Percentiles rank a stretch among this genome's conserved stretches.
These are phyloP conservation scores for Penicillium diatomitis DNA, from an alignment of 495 filamentous ascomycete genomes.

Conservation along the genomic window DNA sequence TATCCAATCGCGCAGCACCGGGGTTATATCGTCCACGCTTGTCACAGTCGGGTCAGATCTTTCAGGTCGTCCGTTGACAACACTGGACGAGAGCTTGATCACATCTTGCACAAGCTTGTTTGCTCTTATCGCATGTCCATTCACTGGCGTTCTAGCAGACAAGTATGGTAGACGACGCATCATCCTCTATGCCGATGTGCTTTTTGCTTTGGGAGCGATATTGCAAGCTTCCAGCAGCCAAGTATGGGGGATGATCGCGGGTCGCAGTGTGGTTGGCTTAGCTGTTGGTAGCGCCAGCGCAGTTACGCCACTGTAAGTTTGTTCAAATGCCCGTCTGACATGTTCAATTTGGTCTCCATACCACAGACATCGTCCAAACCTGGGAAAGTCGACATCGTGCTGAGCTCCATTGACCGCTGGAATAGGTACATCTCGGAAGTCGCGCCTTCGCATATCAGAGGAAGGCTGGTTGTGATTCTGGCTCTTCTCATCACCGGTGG, in stretches of 20 bases:
- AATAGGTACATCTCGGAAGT: constrained; percentile 71
- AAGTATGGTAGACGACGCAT: constrained; percentile 62
- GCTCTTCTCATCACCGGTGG: constrained; percentile 76
- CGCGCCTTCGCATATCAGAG: constrained; percentile 64
- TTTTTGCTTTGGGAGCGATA: constrained; percentile 69
- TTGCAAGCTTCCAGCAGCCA: constrained; percentile 55
- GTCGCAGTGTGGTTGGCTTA: constrained; percentile 68
- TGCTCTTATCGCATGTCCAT: constrained; percentile 67
- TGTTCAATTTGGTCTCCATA: background rate
- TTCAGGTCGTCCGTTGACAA: constrained; percentile 55
- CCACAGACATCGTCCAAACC: too few relatives aligned
- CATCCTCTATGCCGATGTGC: constrained; percentile 66
- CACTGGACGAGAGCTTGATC: constrained; percentile 74
- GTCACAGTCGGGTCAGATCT: constrained; percentile 70
- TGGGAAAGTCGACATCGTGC: too few relatives aligned
- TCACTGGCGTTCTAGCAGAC: constrained; percentile 70
- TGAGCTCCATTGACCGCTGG: background rate
- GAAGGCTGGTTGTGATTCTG: constrained; percentile 67
- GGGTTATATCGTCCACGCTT: constrained; percentile 81
- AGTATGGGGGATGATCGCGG: constrained; percentile 66
- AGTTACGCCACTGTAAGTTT: constrained; percentile 61
- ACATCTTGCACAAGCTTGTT: constrained; percentile 75
- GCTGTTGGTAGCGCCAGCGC: constrained; percentile 78
- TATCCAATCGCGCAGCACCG: constrained; percentile 50
- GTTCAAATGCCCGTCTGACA: too few relatives aligned